These are phyloP conservation scores for Teratosphaeria gauchensis DNA, from an alignment of 2,329 filamentous ascomycete genomes.

Conservation along the genomic window DNA sequence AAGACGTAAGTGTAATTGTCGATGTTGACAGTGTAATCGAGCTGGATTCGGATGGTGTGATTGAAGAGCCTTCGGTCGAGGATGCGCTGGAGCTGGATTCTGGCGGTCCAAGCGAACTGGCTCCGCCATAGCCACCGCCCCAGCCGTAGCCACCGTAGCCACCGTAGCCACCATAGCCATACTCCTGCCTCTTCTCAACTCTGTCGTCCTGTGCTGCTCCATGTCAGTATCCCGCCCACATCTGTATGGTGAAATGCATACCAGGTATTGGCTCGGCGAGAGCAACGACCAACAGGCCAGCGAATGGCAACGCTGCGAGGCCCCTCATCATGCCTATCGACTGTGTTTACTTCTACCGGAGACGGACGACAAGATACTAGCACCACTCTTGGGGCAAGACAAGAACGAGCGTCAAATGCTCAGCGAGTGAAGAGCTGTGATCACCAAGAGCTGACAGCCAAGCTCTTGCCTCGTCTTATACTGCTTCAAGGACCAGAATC, in stretches of 20 bases:
- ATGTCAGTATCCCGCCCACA: constrained; percentile 1
- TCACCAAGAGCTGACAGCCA: not conserved
- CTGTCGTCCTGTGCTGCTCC: constrained; percentile 3
- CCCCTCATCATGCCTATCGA: constrained; percentile 5
- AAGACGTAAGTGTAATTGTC: not conserved
- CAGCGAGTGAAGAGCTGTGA: constrained; percentile 6
- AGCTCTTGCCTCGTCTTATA: not conserved
- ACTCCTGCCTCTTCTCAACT: constrained; percentile 7
- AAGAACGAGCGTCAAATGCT: constrained; percentile 2
- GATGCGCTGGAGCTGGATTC: not conserved
- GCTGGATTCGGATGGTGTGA: not conserved
- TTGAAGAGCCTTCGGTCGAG: constrained; percentile 6
- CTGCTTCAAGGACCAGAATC: not conserved
- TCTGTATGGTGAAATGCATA: not conserved
- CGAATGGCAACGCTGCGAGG: constrained; percentile 3
- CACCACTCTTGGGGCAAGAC: not conserved
- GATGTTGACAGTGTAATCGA: not conserved
- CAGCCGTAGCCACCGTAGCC: not conserved
- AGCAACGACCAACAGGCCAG: constrained; percentile 6
- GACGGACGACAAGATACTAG: constrained; percentile 1
- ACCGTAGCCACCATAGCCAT: not conserved
- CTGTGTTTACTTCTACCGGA: not conserved
- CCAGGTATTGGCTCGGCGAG: constrained; percentile 6
- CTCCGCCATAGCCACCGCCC: not conserved
- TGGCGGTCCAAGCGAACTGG: not conserved